Conservation (phyloP, 805 yeast genomes). For the Saturnispora gosingensis region DNA sequence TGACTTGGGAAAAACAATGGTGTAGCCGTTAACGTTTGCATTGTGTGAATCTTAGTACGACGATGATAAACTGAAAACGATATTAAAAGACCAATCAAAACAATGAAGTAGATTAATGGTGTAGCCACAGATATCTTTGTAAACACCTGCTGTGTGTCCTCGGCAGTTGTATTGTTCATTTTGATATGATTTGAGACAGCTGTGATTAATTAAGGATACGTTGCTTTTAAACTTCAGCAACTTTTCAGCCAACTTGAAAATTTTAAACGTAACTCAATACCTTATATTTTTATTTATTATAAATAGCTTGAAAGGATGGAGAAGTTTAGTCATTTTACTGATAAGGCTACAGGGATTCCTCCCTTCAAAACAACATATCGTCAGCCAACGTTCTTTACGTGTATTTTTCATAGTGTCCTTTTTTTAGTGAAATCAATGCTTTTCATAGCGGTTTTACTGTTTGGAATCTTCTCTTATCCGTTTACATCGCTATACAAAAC, state of each 20-base stretch:
- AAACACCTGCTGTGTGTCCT: background rate
- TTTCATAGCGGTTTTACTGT: slow-evolving; percentile 19
- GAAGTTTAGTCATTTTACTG: slow-evolving; percentile 77
- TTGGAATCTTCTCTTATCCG: slow-evolving; percentile 14
- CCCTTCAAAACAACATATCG: slow-evolving; percentile 62
- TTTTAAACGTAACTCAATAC: background rate
- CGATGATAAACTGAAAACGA: slow-evolving; percentile 66
- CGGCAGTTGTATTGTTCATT: slow-evolving; percentile 7
- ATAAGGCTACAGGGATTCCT: slow-evolving; percentile 87
- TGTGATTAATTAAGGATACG: background rate
- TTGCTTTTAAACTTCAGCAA: background rate
- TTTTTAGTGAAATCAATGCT: slow-evolving; percentile 10
- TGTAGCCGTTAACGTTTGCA: slow-evolving; percentile 9
- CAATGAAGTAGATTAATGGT: slow-evolving; percentile 67
- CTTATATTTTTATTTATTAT: background rate
- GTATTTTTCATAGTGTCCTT: slow-evolving; percentile 6
- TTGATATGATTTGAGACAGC: background rate
- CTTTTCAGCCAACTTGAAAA: background rate
- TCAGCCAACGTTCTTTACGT: slow-evolving; percentile 13
- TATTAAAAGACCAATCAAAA: slow-evolving; percentile 56
- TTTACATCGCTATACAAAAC: slow-evolving; percentile 10
- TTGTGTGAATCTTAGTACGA: slow-evolving; percentile 5
- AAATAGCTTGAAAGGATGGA: slow-evolving; percentile 42
- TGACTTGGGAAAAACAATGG: slow-evolving; percentile 10
- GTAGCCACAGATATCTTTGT: slow-evolving; percentile 48